Conservation (phyloP, 139 green algal genomes). For the Raphidocelis subcapitata region DNA sequence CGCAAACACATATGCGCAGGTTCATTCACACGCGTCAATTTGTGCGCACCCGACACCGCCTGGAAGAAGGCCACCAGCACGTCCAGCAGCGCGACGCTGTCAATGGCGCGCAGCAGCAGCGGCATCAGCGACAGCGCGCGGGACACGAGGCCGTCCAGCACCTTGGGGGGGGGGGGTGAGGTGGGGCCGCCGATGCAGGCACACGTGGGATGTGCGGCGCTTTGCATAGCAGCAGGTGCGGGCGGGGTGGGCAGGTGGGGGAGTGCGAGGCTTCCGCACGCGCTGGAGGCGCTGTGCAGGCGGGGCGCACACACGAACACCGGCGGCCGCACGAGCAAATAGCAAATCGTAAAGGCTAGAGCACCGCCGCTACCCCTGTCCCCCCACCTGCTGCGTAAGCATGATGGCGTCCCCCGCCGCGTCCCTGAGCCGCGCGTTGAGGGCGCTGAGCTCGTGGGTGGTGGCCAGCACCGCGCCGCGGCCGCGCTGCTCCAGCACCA, state of each 20-base stretch:
- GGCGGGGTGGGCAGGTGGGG: too few relatives aligned
- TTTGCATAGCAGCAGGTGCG: too few relatives aligned
- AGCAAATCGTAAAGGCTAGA: too few relatives aligned
- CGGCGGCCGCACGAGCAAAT: neutral
- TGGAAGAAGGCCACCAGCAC: slow-evolving; percentile 71
- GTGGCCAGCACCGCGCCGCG: slow-evolving; percentile 48
- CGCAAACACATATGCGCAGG: too few relatives aligned
- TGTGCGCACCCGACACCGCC: slow-evolving; percentile 20
- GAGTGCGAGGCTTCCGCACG: too few relatives aligned
- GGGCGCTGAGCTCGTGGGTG: slow-evolving; percentile 81
- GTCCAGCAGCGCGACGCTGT: slow-evolving; percentile 81
- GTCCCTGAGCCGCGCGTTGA: slow-evolving; percentile 82
- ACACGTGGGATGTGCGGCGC: too few relatives aligned
- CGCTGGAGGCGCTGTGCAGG: too few relatives aligned
- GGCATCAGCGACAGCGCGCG: slow-evolving; percentile 46
- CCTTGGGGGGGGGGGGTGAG: too few relatives aligned
- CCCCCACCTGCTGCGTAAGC: slow-evolving; percentile 71
- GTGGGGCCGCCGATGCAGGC: too few relatives aligned
- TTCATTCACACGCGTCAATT: too few relatives aligned
- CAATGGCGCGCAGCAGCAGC: slow-evolving; percentile 70
- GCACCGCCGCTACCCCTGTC: too few relatives aligned
- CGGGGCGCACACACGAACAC: neutral
- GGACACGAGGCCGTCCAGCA: slow-evolving; percentile 61
- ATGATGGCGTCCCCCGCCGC: slow-evolving; percentile 77
- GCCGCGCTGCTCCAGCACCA: slow-evolving; percentile 56